A percentile compares a stretch with the other conserved stretches of the same genome.
Conservation (phyloP, 371 early-diverging fungal species). For the Syncephalastrum racemosum region DNA sequence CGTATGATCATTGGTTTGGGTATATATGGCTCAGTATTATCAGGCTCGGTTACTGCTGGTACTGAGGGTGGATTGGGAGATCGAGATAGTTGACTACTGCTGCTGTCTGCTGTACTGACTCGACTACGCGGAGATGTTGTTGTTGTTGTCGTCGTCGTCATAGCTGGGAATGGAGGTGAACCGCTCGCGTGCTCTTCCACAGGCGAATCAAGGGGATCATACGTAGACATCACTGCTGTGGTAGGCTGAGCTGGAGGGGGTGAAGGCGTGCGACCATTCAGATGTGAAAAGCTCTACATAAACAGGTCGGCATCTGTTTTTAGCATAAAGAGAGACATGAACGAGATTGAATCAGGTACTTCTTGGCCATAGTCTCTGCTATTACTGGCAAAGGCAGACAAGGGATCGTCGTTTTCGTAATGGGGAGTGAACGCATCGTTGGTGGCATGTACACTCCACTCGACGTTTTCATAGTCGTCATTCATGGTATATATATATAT, state of each 20-base stretch:
- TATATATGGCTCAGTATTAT: background rate
- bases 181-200: too few relatives aligned
- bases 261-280: conserved; percentile 4
- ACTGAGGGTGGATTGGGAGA: background rate
- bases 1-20: conserved; percentile 42
- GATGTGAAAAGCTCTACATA: too few relatives aligned
- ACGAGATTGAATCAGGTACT: conserved; percentile 5
- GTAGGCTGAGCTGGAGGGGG: conserved; percentile 8
- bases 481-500: too few relatives aligned
- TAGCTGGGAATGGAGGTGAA: conserved; percentile 1
- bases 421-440: conserved; percentile 27
- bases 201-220: conserved; percentile 5
- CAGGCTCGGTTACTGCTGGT: background rate
- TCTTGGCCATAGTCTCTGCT: conserved; percentile 8
- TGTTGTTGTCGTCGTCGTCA: background rate
- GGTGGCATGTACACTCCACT: conserved; percentile 42
- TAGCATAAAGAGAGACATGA: conserved; percentile 1
- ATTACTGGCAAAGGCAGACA: conserved; percentile 17
- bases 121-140: background rate
- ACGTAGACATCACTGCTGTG: conserved; percentile 5
- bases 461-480: conserved; percentile 34
- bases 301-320: background rate
- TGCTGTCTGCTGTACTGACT: background rate
- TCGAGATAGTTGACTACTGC: background rate
- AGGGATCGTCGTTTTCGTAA: conserved; percentile 32